phyloP scores from a whole-genome alignment of 2,329 filamentous ascomycete species.

The Alternaria infectoria region DNA sequence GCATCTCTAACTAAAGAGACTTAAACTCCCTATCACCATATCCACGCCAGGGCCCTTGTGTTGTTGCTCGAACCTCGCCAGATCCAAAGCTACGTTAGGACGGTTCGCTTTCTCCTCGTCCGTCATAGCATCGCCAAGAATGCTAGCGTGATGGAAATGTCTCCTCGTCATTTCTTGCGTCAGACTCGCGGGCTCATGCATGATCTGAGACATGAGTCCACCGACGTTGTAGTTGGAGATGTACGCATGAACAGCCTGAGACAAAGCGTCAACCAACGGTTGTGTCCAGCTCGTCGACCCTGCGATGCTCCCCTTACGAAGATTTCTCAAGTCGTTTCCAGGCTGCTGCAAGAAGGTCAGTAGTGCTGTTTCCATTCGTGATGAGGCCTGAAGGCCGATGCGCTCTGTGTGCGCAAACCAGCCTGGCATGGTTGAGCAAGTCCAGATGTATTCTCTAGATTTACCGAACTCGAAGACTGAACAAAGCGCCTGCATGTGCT shows the following conservation, averaged over 20 bases:
- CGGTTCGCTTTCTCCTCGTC: neutral
- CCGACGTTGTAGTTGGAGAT: neutral
- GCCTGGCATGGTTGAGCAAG: neutral
- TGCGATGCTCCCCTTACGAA: neutral
- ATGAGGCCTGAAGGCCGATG: neutral
- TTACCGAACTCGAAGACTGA: neutral
- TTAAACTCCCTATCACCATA: neutral
- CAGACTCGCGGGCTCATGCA: neutral
- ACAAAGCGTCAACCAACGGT: neutral
- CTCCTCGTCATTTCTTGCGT: neutral
- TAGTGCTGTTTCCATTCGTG: neutral
- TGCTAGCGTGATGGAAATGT: neutral
- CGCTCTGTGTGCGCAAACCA: neutral
- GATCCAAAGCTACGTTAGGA: neutral
- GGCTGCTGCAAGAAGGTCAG: neutral
- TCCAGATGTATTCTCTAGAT: neutral
- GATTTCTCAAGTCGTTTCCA: neutral
- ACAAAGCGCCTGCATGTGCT: neutral
- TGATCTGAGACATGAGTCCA: neutral
- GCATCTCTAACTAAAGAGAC: neutral
- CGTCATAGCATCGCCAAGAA: neutral
- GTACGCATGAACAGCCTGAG: neutral
- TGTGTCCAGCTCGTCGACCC: neutral
- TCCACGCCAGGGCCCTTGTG: neutral
- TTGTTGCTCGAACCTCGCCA: neutral